Percentiles rank a stretch among this genome's conserved stretches.
Conservation (phyloP, 192 early-diverging fungal genomes). For the Linnemannia schmuckeri region DNA sequence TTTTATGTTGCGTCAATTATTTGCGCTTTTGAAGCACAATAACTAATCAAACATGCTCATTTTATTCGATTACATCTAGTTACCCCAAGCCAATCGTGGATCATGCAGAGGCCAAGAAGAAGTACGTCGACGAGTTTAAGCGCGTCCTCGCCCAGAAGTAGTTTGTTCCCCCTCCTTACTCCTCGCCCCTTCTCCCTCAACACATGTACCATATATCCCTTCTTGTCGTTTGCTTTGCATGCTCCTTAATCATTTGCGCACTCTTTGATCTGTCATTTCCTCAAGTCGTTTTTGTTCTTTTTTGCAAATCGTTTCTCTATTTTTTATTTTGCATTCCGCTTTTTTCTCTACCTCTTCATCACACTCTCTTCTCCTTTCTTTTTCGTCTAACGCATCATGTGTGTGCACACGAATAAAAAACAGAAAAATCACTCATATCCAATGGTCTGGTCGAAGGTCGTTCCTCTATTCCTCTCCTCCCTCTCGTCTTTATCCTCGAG, state of each 20-base stretch:
- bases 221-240: not conserved
- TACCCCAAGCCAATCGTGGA: slow-evolving; percentile 78
- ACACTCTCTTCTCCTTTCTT: not conserved
- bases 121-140: slow-evolving; percentile 65
- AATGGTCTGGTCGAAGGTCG: slow-evolving; percentile 5
- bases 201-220: slow-evolving; percentile 1
- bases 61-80: slow-evolving; percentile 24
- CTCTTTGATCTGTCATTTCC: not conserved
- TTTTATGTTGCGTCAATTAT: not conserved
- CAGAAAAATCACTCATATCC: not conserved
- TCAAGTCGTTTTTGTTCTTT: not conserved
- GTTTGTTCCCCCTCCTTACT: not conserved
- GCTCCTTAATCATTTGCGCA: not conserved
- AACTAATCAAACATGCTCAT: not conserved
- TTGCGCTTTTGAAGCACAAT: not conserved
- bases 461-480: not conserved
- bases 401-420: not conserved
- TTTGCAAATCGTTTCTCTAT: not conserved
- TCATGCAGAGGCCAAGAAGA: slow-evolving; percentile 67
- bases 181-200: not conserved
- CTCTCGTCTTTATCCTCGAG: not conserved
- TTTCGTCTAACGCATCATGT: not conserved
- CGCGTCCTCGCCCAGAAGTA: slow-evolving; percentile 26
- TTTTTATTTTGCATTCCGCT: not conserved
- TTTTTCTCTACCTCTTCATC: not conserved